These are phyloP conservation scores for Telfairia occidentalis DNA, from an alignment of 331 rosid genomes.

Conservation along the genomic window DNA sequence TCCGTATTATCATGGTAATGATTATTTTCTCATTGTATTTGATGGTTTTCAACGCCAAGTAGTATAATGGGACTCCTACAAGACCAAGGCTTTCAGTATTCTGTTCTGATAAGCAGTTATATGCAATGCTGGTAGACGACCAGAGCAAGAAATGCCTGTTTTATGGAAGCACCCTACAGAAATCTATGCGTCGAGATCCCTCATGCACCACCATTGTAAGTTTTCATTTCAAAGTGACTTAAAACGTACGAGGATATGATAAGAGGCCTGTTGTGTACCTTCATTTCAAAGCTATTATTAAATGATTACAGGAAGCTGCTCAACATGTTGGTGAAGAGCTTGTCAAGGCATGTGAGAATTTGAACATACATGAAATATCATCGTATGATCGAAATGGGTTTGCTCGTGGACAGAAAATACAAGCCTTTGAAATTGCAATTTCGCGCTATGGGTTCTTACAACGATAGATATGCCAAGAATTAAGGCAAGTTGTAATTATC, in stretches of 20 bases:
- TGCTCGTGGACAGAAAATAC: conserved; percentile 45
- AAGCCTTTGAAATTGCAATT: conserved; percentile 61
- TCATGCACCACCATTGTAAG: conserved; percentile 49
- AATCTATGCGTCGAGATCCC: conserved; percentile 40
- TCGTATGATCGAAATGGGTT: conserved; percentile 67
- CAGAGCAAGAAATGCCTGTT: conserved; percentile 70
- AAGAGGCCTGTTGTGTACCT: neutral
- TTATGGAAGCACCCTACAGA: conserved; percentile 74
- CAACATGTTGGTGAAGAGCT: conserved; percentile 66
- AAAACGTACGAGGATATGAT: neutral
- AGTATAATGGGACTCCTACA: conserved; percentile 64
- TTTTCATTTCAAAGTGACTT: neutral
- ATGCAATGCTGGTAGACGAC: conserved; percentile 89
- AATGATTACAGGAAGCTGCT: conserved; percentile 53
- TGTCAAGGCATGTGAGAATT: conserved; percentile 49
- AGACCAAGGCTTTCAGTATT: conserved; percentile 88
- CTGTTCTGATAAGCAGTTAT: conserved; percentile 72
- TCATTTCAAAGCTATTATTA: neutral
- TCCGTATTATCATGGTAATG: neutral
- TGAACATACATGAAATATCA: conserved; percentile 56
- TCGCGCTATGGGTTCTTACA: conserved; percentile 58
- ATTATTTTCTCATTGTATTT: neutral
- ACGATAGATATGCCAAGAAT: conserved; percentile 14
- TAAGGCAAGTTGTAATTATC: neutral
- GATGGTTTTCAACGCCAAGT: conserved; percentile 7